Percentiles rank a stretch among this genome's conserved stretches.
Conservation (phyloP, 306 rosid species). For the Trichosanthes truncata region DNA sequence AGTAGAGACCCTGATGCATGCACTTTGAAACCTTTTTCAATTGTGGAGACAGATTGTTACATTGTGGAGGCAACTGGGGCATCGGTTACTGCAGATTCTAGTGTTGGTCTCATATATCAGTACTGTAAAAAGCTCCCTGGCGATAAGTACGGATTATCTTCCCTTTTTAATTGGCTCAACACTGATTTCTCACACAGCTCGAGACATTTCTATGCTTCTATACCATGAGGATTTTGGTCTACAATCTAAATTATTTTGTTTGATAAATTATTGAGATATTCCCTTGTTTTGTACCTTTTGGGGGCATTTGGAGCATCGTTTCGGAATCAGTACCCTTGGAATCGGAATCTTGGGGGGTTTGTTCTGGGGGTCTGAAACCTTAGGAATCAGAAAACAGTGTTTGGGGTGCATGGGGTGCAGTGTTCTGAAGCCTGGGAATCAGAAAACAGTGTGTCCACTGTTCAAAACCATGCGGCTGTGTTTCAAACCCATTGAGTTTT, state of each 20-base stretch:
- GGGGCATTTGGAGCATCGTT: too few relatives aligned
- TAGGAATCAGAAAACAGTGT: too few relatives aligned
- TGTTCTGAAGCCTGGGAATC: too few relatives aligned
- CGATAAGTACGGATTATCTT: constrained; percentile 42
- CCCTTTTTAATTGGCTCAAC: background rate
- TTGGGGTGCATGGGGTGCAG: too few relatives aligned
- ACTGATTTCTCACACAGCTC: background rate
- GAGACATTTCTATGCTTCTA: background rate
- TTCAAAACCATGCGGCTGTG: too few relatives aligned
- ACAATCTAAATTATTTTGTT: background rate
- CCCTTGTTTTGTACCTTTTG: background rate
- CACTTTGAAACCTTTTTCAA: constrained; percentile 21
- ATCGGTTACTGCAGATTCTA: constrained; percentile 55
- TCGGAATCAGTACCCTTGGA: too few relatives aligned
- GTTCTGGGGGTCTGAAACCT: too few relatives aligned
- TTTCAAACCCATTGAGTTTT: too few relatives aligned
- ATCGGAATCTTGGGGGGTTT: too few relatives aligned
- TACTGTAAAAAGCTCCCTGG: constrained; percentile 66
- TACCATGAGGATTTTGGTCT: background rate
- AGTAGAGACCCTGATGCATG: constrained; percentile 35
- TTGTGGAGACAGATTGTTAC: constrained; percentile 31
- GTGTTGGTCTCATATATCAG: constrained; percentile 43
- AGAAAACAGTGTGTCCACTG: too few relatives aligned
- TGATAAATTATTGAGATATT: background rate
- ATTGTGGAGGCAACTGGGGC: constrained; percentile 69